phyloP scores from a whole-genome alignment of 768 basidiomycete species.

The Postia placenta region DNA sequence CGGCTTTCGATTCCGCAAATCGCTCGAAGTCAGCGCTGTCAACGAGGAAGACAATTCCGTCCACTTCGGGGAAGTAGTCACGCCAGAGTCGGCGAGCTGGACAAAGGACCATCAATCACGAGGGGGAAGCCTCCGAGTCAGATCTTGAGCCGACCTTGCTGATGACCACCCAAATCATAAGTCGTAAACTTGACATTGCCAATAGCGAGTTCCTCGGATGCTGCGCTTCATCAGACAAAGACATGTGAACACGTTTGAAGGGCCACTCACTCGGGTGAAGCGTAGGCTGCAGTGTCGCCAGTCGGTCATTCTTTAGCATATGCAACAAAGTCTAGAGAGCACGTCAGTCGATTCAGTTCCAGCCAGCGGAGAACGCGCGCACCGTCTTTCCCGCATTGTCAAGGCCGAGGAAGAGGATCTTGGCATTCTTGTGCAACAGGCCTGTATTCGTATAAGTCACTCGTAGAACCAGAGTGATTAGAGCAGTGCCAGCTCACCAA shows the following conservation, averaged over 20 bases:
- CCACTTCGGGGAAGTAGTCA: constrained; percentile 99
- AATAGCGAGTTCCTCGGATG: constrained; percentile 97
- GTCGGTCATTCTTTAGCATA: constrained; percentile 99
- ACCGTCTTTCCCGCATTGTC: constrained; percentile 99
- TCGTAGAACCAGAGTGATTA: neutral
- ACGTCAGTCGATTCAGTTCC: neutral
- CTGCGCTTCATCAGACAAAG: constrained; percentile 35
- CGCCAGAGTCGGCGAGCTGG: constrained; percentile 96
- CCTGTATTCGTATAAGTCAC: constrained; percentile 37
- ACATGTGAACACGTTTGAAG: constrained; percentile 7
- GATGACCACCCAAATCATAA: constrained; percentile 96
- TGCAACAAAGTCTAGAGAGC: constrained; percentile 78
- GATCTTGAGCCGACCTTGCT: constrained; percentile 60
- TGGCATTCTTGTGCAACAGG: constrained; percentile 95
- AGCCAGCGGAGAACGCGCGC: constrained; percentile 19
- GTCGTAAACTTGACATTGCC: constrained; percentile 99
- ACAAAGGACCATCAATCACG: neutral
- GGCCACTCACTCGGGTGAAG: constrained; percentile 83
- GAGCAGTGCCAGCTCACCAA: constrained; percentile 51
- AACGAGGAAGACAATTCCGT: constrained; percentile 97
- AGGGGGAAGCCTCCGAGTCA: neutral
- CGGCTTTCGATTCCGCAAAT: constrained; percentile 93
- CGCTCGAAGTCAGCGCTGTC: constrained; percentile 97
- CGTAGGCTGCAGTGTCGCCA: constrained; percentile 96
- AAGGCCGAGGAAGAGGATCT: constrained; percentile 97